phyloP scores from a whole-genome alignment of 495 filamentous ascomycete genomes.

The Penicillium cosmopolitanum region DNA sequence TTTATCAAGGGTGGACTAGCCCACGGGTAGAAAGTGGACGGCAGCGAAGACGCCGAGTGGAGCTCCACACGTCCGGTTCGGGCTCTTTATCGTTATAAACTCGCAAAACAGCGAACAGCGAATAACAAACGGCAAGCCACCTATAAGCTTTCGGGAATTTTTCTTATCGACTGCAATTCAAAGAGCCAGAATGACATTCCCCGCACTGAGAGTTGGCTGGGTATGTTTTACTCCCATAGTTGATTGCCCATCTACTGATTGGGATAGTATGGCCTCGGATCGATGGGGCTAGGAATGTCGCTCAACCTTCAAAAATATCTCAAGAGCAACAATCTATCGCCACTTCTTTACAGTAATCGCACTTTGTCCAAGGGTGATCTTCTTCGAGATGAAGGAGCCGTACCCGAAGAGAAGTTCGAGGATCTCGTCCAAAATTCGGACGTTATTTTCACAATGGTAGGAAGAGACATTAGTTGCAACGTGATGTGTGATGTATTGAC shows the following conservation, averaged over 20 bases:
- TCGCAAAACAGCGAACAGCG: background rate
- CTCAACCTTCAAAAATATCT: conserved; percentile 45
- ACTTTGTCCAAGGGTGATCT: conserved; percentile 36
- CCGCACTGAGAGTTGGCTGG: conserved; percentile 13
- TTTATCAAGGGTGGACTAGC: background rate
- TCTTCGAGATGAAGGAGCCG: conserved; percentile 30
- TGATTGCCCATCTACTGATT: conserved; percentile 1
- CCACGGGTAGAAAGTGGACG: background rate
- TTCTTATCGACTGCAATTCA: conserved; percentile 3
- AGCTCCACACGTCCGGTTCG: conserved; percentile 9
- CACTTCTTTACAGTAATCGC: conserved; percentile 39
- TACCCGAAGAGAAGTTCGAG: conserved; percentile 29
- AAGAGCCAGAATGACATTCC: conserved; percentile 9
- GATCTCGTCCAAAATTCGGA: conserved; percentile 33
- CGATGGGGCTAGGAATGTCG: conserved; percentile 48
- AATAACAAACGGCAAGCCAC: background rate
- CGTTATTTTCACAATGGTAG: conserved; percentile 37
- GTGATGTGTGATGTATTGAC: conserved; percentile 4
- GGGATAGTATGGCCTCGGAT: conserved; percentile 37
- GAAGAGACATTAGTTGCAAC: conserved; percentile 9
- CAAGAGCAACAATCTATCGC: conserved; percentile 10
- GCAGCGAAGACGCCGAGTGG: background rate
- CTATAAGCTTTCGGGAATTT: background rate
- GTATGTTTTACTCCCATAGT: conserved; percentile 8
- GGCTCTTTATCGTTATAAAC: conserved; percentile 9